These are phyloP conservation scores for Sugiyamaella paludigena DNA, from an alignment of 1,139 yeast species.

Conservation along the genomic window DNA sequence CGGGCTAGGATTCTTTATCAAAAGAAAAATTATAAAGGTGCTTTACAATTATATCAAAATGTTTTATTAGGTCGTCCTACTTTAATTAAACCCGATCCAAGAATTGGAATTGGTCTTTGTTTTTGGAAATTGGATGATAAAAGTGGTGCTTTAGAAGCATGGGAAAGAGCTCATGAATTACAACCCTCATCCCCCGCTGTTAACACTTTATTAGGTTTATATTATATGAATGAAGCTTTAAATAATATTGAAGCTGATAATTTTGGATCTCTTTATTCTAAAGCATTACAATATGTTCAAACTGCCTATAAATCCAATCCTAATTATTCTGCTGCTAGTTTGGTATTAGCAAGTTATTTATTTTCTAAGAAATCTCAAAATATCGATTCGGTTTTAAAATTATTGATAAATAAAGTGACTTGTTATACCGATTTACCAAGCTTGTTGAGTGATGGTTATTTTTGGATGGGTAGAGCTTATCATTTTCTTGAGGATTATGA, in stretches of 20 bases:
- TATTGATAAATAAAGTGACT: slow-evolving; percentile 51
- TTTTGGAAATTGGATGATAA: slow-evolving; percentile 85
- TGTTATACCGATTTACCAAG: slow-evolving; percentile 40
- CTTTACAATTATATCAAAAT: slow-evolving; percentile 80
- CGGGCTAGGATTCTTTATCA: slow-evolving; percentile 78
- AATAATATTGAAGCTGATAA: slow-evolving; percentile 34
- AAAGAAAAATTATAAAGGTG: slow-evolving; percentile 68
- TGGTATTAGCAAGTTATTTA: slow-evolving; percentile 52
- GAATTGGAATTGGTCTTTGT: slow-evolving; percentile 93
- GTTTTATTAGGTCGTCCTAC: slow-evolving; percentile 71
- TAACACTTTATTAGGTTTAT: slow-evolving; percentile 62
- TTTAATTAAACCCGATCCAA: slow-evolving; percentile 78
- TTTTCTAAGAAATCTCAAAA: slow-evolving; percentile 54
- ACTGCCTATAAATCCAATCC: slow-evolving; percentile 38
- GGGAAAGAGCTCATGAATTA: slow-evolving; percentile 76
- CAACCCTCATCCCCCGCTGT: slow-evolving; percentile 63
- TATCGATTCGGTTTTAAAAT: slow-evolving; percentile 53
- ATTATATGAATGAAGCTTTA: slow-evolving; percentile 65
- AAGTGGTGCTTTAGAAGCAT: slow-evolving; percentile 71
- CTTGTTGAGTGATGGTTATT: slow-evolving; percentile 71
- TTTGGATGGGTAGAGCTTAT: slow-evolving; percentile 82
- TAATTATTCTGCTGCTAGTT: slow-evolving; percentile 45
- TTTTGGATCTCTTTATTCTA: slow-evolving; percentile 36
- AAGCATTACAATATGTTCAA: slow-evolving; percentile 39
- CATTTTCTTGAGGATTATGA: slow-evolving; percentile 59